Evolutionary conservation across 1,139 yeast species (phyloP), one percentile per base, ranked within the genome.

Genomic region (Scheffersomyces stambukii): DNA sequence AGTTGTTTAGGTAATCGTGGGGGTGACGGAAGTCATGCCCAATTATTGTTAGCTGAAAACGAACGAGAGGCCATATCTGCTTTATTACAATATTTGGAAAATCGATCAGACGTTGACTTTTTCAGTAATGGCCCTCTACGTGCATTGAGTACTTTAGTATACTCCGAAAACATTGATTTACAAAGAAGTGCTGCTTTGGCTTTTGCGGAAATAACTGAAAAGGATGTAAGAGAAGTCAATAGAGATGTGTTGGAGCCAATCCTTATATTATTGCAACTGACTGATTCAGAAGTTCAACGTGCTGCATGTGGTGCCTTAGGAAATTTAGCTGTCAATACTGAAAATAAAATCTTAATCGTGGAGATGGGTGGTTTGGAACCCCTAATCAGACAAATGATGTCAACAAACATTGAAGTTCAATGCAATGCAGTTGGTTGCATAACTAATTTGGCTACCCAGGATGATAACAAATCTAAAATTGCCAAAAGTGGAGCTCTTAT

Each of bases 291-390:
- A 59, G 96, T 91, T 19, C 98, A 91, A 60, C 74, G 97, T 35
- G 98, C 98, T 4, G 97, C 98, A 1, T 91, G 97, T 57, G 99
- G 98, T 2, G 98, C 99, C 3, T 66, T 91, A 42, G 98, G 99
- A 7, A 91, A 91, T 48, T 67, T 91, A 48, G 99, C 99, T 1
- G 98, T 93, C 24, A 88, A 91, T 59, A 89, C 89, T 50, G 96
- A 86, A 40, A 91, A 93, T 62, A 91, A 91, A 56, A 75, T 83
- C 16, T 69, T 91, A 31, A 91, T 93, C 40, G 98, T 91, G 19
- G 96, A 89, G 51, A 86, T 93, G 96, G 97, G 97, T 18, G 98
- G 98, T 2, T 71, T 91, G 37, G 96, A 89, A 43, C 97, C 97
- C 7, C 72, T 91, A 31, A 91, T 91, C 47, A 81, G 94, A 56